Percentiles rank a stretch among this genome's conserved stretches.
Evolutionary conservation across 345 rosid genomes (phyloP).

Genomic region (Corchorus capsularis): DNA sequence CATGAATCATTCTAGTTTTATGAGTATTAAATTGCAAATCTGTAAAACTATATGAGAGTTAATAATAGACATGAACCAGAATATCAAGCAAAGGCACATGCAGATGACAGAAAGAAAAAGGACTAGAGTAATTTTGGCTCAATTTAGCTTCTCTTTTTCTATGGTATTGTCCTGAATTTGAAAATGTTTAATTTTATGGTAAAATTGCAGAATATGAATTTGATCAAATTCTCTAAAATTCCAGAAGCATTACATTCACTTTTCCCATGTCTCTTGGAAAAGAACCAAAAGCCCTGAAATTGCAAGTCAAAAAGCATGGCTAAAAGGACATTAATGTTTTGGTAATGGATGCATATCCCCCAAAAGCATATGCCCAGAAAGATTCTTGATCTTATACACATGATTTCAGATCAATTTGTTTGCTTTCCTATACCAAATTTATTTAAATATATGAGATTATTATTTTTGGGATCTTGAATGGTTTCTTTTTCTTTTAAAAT

Average conservation of each 20-base stretch:
- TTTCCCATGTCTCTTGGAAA: neutral
- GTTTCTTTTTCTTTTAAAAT: neutral
- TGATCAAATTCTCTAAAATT: too few species aligned
- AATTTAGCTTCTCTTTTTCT: too few species aligned
- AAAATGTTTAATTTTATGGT: neutral
- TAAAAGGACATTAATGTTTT: neutral
- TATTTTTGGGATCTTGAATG: too few species aligned
- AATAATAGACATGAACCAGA: neutral
- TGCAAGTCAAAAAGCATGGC: conserved; percentile 5
- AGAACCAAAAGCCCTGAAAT: too few species aligned
- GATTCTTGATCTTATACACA: neutral
- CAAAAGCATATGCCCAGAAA: neutral
- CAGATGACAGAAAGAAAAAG: neutral
- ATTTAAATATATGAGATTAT: neutral
- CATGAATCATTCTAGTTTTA: too few species aligned
- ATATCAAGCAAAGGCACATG: neutral
- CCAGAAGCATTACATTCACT: neutral
- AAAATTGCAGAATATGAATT: too few species aligned
- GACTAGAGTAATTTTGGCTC: neutral
- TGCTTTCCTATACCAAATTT: neutral
- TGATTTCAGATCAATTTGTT: neutral
- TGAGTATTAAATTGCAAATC: neutral
- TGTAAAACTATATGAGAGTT: too few species aligned
- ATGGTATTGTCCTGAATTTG: neutral
- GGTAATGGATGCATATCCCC: neutral